These are phyloP conservation scores for Uronychia setigera DNA, from an alignment of 73 alveolate species.

Conservation along the genomic window DNA sequence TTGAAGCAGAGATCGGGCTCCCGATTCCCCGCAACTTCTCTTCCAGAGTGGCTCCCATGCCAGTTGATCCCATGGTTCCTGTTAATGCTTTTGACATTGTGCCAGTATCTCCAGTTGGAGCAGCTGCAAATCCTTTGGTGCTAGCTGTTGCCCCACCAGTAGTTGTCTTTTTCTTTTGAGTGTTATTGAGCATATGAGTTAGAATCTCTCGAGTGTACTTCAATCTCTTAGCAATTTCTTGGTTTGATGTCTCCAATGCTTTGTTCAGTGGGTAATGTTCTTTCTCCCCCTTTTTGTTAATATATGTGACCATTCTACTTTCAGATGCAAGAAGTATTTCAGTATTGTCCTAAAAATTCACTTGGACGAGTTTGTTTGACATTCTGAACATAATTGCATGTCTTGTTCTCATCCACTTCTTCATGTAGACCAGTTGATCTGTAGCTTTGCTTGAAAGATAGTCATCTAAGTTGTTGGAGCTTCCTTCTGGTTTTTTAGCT, in stretches of 20 bases:
- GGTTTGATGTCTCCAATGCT: slow-evolving; percentile 71
- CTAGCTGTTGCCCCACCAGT: not conserved
- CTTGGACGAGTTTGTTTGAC: slow-evolving; percentile 84
- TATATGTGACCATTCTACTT: slow-evolving; percentile 74
- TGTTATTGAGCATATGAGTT: slow-evolving; percentile 60
- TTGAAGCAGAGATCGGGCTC: too few relatives aligned
- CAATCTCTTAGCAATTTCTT: slow-evolving; percentile 79
- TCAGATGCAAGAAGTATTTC: slow-evolving; percentile 80
- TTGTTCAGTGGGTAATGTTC: slow-evolving; percentile 70
- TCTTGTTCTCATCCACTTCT: slow-evolving; percentile 84
- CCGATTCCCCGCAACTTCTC: not conserved
- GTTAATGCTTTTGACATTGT: not conserved
- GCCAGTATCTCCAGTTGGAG: not conserved
- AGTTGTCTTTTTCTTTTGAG: not conserved
- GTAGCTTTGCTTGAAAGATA: not conserved
- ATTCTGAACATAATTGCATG: slow-evolving; percentile 89
- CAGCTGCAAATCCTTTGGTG: too few relatives aligned
- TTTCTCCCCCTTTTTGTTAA: slow-evolving; percentile 79
- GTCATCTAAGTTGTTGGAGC: not conserved
- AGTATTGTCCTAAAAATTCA: slow-evolving; percentile 79
- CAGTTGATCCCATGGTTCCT: not conserved
- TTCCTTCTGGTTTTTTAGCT: slow-evolving; percentile 31
- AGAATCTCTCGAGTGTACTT: slow-evolving; percentile 77
- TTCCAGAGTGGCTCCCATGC: not conserved
- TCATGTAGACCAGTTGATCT: slow-evolving; percentile 50